Evolutionary conservation across 2,329 filamentous ascomycete genomes (phyloP), one percentile per base, ranked within the genome.

Genomic region (Zymoseptoria crescenta): DNA sequence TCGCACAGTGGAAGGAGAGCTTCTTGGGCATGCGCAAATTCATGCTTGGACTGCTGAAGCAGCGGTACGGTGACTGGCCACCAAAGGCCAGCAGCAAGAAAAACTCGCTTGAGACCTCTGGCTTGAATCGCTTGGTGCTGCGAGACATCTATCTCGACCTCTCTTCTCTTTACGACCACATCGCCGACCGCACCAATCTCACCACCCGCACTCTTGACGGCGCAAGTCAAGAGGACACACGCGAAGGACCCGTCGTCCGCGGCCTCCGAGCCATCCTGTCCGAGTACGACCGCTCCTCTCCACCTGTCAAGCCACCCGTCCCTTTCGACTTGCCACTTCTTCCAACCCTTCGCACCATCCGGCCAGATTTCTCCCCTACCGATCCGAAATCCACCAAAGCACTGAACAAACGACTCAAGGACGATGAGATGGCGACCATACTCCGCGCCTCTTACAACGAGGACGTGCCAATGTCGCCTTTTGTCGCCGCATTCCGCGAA

Each of bases 41-140:
- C 70, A 82, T 87, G 19, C 77, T 91, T 55, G 77, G 80, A 63
- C 87, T 91, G 72, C 95, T 86, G 69, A 84, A 86, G 63, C 73
- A 80, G 54, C 80, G 82, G 52, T 87, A 86, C 68, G 86, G 86
- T n/a, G 81, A 85, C 29, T 89, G 93, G 93, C 92, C 94, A 2
- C 93, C 94, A 8, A 96, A 94, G 73, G 91, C 91, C 1, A 88
- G 83, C 68, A 93, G 86, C 67, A 96, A 95, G 80, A 96, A 95
- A 81, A 96, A 96, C 70, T 83, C 87, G 0, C 90, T 96, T 64
- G 87, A 88, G 28, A 91, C 92, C 66, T 89, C 85, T 65, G 93
- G 93, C 0, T 80, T 97, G 21, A 96, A 96, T 73, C 83, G 94
- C 24, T 75, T 91, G 51, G 89, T 96, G 5, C 78, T 96, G 49